A percentile compares a stretch with the other conserved stretches of the same genome.
phyloP scores from a whole-genome alignment of 768 basidiomycete genomes.

The Suillus tomentosus region DNA sequence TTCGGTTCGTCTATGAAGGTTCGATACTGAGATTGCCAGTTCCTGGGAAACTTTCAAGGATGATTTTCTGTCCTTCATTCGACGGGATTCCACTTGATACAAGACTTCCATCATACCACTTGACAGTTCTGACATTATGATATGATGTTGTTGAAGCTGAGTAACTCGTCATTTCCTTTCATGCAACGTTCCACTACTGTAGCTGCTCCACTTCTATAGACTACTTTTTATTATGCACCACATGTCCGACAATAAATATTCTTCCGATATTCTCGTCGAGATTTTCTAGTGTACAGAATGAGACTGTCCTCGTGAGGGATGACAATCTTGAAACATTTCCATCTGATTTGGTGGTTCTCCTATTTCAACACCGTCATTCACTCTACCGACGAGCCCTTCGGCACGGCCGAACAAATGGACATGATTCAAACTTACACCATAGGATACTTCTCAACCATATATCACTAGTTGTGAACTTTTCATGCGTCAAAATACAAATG shows the following conservation, averaged over 20 bases:
- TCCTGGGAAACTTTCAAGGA: not conserved
- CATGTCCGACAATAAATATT: not conserved
- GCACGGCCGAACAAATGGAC: not conserved
- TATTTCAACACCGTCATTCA: not conserved
- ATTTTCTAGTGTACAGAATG: not conserved
- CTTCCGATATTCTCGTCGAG: not conserved
- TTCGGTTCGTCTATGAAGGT: not conserved
- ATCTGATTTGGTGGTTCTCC: not conserved
- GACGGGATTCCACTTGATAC: not conserved
- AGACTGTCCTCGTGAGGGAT: not conserved
- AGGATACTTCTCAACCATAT: not conserved
- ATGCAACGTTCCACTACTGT: not conserved
- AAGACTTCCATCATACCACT: not conserved
- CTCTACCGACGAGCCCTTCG: not conserved
- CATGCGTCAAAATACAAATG: not conserved
- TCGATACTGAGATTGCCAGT: slow-evolving; percentile 1
- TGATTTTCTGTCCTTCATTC: slow-evolving; percentile 1
- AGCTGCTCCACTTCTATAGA: not conserved
- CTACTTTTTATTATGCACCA: not conserved
- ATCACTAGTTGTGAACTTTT: not conserved
- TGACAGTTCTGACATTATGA: not conserved
- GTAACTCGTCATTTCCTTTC: not conserved
- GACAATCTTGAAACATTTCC: not conserved
- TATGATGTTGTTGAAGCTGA: not conserved
- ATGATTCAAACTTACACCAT: not conserved